Evolutionary conservation across 2,329 filamentous ascomycete species (phyloP).

Genomic region (Fusarium sp.): DNA sequence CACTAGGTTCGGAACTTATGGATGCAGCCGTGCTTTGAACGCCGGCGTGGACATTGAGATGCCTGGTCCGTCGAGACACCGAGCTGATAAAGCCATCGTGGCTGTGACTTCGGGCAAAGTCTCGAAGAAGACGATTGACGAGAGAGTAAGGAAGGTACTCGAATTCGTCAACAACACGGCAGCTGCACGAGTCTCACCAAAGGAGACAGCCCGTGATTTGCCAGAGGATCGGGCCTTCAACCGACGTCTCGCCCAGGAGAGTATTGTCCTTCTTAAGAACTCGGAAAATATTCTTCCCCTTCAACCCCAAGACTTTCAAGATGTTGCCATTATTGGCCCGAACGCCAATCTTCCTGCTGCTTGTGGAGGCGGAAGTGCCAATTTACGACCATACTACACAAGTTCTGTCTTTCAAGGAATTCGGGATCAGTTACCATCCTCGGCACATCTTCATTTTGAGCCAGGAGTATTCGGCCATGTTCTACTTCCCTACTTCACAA

Average conservation of each 20-base stretch:
- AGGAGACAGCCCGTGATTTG: slow-evolving; percentile 19
- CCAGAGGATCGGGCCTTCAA: slow-evolving; percentile 14
- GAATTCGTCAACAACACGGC: slow-evolving; percentile 1
- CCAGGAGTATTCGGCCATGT: slow-evolving; percentile 24
- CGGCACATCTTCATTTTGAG: slow-evolving; percentile 3
- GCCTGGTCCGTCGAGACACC: slow-evolving; percentile 20
- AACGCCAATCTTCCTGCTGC: slow-evolving; percentile 56
- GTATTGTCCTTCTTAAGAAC: slow-evolving; percentile 74
- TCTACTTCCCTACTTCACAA: slow-evolving; percentile 12
- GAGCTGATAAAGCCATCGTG: slow-evolving; percentile 2
- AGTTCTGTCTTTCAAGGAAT: slow-evolving; percentile 47
- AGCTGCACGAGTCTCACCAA: slow-evolving; percentile 3
- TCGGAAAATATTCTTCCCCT: slow-evolving; percentile 66
- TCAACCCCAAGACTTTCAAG: slow-evolving; percentile 38
- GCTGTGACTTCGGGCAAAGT: slow-evolving; percentile 18
- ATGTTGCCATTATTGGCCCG: slow-evolving; percentile 64
- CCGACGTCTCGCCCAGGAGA: slow-evolving; percentile 38
- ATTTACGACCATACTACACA: slow-evolving; percentile 45
- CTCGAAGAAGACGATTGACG: background rate
- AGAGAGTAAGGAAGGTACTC: slow-evolving; percentile 11
- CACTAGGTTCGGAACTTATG: slow-evolving; percentile 21
- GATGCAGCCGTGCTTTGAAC: slow-evolving; percentile 13
- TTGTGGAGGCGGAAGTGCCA: slow-evolving; percentile 49
- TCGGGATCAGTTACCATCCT: slow-evolving; percentile 1
- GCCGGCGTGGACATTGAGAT: slow-evolving; percentile 24